Base-by-base conservation (phyloP, 495 filamentous ascomycete species). In the Sabuloglossum arenarium region DNA sequence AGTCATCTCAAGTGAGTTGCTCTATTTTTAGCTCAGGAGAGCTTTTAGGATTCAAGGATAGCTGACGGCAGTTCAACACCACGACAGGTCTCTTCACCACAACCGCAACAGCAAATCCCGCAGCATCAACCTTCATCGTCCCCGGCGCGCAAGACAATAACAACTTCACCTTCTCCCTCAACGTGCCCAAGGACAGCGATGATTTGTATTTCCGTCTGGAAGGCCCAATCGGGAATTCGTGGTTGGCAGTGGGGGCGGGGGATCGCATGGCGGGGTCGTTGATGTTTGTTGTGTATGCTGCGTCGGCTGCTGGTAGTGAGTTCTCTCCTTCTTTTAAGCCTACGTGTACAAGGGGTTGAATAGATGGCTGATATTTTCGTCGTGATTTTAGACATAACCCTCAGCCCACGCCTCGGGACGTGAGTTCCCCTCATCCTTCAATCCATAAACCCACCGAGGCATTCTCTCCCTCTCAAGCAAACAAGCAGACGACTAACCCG, bases 331-430 rank as follows among this genome's bases (percentile, higher is more conserved):
- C 21, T 9, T 39, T 16, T 2, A 12, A 39, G 34, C 6, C 34
- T 39, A 8, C 12, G 8, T 12, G 28, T 2, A 3, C 3, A 16
- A 16, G 6, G 24, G 47, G 1, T 16, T 3, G 47, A 34, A 30
- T 53, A 3, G 49, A 6, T 53, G 27, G n/a, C 27, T 34, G 16
- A 30, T n/a, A 21, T 53, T 27, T 29, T 53, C 11, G n/a, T 11
- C n/a, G 49, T 30, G 39, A 43, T 43, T 10, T 5, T 47, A 65
- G 63, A 63, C 55, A 58, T 65, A 23, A 62, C 61, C 1, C 46
- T 65, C 12, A 63, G 61, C 56, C 61, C 63, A 6, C 53, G 63
- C 12, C 50, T 65, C 25, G 55, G 61, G 31, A 58, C 39, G 56
- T 58, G 25, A 42, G 56, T 43, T 8, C 14, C 16, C 19, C 5